These are phyloP conservation scores for Phaeomoniella chlamydospora DNA, from an alignment of 2,329 filamentous ascomycete genomes.

Conservation along the genomic window DNA sequence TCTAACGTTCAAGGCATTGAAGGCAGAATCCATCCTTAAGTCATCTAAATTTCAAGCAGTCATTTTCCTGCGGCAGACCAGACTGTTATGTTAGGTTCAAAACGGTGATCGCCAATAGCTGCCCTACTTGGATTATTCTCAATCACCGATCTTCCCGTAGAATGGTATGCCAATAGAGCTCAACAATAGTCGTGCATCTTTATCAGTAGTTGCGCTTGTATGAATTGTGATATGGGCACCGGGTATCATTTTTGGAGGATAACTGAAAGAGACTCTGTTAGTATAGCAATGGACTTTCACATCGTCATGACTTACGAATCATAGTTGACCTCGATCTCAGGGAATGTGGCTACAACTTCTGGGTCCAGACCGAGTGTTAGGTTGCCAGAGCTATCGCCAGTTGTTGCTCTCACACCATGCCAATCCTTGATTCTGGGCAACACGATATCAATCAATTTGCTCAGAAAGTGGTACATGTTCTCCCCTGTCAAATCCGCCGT, in stretches of 20 bases:
- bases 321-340: slow-evolving; percentile 89
- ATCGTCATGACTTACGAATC: slow-evolving; percentile 52
- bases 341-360: slow-evolving; percentile 69
- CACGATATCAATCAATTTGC: slow-evolving; percentile 80
- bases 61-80: too few species aligned
- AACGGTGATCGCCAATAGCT: too few species aligned
- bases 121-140: too few species aligned
- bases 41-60: too few species aligned
- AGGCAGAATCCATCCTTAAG: too few species aligned
- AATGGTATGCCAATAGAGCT: slow-evolving; percentile 65
- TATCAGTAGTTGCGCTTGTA: slow-evolving; percentile 72
- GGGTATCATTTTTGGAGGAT: slow-evolving; percentile 62
- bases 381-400: slow-evolving; percentile 81
- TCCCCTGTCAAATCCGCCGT: slow-evolving; percentile 68
- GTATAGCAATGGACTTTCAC: not conserved
- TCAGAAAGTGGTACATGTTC: slow-evolving; percentile 76
- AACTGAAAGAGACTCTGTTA: slow-evolving; percentile 28
- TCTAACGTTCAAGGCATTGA: too few species aligned
- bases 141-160: slow-evolving; percentile 55
- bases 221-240: slow-evolving; percentile 73
- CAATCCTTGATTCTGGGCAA: slow-evolving; percentile 95
- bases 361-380: slow-evolving; percentile 66
- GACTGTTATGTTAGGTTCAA: too few species aligned
- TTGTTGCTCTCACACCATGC: slow-evolving; percentile 60
- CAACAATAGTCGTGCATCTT: slow-evolving; percentile 66